Percentiles rank a stretch among this genome's conserved stretches.
phyloP scores from a whole-genome alignment of 1,139 yeast species.

The Kluyveromyces marxianus region DNA sequence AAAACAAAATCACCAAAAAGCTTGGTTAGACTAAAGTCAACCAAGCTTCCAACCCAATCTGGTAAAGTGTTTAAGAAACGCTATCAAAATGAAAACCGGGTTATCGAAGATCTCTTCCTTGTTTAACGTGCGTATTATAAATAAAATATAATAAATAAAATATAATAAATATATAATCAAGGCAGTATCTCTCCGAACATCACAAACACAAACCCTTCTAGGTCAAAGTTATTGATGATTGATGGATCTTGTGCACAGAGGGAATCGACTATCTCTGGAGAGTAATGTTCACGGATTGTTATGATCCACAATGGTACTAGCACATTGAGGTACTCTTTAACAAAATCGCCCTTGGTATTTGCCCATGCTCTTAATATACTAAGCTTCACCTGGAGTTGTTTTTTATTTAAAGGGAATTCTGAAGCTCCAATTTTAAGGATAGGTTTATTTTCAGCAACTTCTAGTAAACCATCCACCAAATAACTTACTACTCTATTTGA shows the following conservation, averaged over 20 bases:
- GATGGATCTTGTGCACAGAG: too few relatives aligned
- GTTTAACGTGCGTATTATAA: too few relatives aligned
- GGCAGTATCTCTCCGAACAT: too few relatives aligned
- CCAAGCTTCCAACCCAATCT: neutral
- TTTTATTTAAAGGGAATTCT: conserved; percentile 30
- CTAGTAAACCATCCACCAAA: conserved; percentile 39
- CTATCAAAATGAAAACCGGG: neutral
- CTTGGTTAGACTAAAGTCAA: neutral
- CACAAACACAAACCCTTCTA: too few relatives aligned
- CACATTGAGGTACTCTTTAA: conserved; percentile 42
- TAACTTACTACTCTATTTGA: conserved; percentile 40
- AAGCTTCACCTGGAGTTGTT: conserved; percentile 14
- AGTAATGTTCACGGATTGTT: conserved; percentile 47
- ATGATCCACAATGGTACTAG: conserved; percentile 76
- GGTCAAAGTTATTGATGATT: too few relatives aligned
- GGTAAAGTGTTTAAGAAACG: neutral
- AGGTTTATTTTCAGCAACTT: conserved; percentile 30
- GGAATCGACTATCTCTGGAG: neutral
- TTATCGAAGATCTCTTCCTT: neutral
- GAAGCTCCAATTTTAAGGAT: conserved; percentile 35
- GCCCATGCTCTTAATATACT: neutral
- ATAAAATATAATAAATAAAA: too few relatives aligned
- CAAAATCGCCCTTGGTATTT: conserved; percentile 35
- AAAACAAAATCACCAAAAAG: neutral
- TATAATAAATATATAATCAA: too few relatives aligned